phyloP scores from a whole-genome alignment of 1,284 basidiomycete genomes.

The Sanguinoderma infundibulare region DNA sequence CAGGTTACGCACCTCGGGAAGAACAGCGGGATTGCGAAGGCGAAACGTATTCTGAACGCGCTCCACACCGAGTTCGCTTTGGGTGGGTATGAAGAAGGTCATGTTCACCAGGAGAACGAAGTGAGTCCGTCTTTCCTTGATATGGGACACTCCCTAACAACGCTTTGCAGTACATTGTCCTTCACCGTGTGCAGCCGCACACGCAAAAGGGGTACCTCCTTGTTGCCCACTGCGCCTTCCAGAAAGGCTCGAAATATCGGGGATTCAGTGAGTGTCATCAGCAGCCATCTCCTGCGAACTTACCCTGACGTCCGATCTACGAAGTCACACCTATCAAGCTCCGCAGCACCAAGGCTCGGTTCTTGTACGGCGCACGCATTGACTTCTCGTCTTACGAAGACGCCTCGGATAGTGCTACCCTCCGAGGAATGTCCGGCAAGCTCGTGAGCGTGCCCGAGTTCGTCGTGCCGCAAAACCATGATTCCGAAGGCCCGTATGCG shows the following conservation, averaged over 20 bases:
- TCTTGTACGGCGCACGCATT: conserved; percentile 80
- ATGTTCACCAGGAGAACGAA: conserved; percentile 94
- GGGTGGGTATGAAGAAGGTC: conserved; percentile 83
- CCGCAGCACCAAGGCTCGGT: conserved; percentile 77
- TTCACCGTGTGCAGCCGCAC: conserved; percentile 89
- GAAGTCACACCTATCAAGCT: conserved; percentile 85
- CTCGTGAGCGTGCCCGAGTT: conserved; percentile 69
- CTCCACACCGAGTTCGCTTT: conserved; percentile 90
- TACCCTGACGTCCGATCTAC: conserved; percentile 5
- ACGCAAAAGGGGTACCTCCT: conserved; percentile 92
- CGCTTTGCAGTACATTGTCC: conserved; percentile 77
- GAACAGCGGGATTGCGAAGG: conserved; percentile 74
- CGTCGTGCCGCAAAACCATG: conserved; percentile 57
- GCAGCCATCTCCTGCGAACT: conserved; percentile 19
- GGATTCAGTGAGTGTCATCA: conserved; percentile 63
- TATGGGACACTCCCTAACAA: neutral
- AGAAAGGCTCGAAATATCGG: conserved; percentile 77
- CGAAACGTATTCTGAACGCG: conserved; percentile 86
- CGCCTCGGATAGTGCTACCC: conserved; percentile 55
- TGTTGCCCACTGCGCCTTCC: conserved; percentile 89
- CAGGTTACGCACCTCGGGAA: conserved; percentile 59
- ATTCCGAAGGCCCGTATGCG: conserved; percentile 71
- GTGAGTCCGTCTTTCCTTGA: conserved; percentile 50
- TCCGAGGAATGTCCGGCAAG: conserved; percentile 77
- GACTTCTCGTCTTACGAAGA: conserved; percentile 68